A percentile compares a stretch with the other conserved stretches of the same genome.
Conservation (phyloP, 805 yeast genomes). For the Lipomyces sp. region DNA sequence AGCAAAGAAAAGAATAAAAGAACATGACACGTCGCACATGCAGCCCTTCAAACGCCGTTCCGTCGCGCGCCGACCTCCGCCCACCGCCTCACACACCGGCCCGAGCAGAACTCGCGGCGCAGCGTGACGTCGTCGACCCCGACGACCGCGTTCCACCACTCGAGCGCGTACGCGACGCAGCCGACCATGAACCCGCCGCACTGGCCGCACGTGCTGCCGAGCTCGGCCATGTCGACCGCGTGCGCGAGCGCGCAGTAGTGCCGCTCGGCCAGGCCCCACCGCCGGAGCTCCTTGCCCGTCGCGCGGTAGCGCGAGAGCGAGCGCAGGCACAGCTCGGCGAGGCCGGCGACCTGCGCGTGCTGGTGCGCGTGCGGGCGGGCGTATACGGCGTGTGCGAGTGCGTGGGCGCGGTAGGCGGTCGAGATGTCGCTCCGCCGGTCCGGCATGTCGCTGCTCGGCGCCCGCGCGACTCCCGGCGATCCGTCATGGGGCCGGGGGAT, state of each 20-base stretch:
- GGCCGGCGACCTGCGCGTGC: constrained; percentile 6
- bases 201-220: constrained; percentile 34
- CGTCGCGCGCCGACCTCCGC: too few species aligned
- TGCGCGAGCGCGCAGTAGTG: constrained; percentile 24
- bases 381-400: neutral
- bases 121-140: constrained; percentile 25
- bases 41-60: too few species aligned
- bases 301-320: constrained; percentile 27
- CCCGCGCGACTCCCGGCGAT: constrained; percentile 1
- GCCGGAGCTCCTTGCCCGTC: constrained; percentile 21
- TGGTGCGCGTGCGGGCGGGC: neutral
- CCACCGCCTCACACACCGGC: constrained; percentile 22
- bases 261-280: constrained; percentile 28
- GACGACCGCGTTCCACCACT: constrained; percentile 38
- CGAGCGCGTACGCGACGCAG: constrained; percentile 33
- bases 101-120: constrained; percentile 31
- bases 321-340: constrained; percentile 29
- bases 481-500: constrained; percentile 31
- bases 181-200: constrained; percentile 32
- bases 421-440: constrained; percentile 7
- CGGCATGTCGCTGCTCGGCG: neutral
- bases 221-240: constrained; percentile 27
- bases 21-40: too few species aligned
- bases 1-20: too few species aligned
- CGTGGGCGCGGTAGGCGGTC: neutral